Conservation (phyloP, 331 rosid species). For the Quercus lobata region DNA sequence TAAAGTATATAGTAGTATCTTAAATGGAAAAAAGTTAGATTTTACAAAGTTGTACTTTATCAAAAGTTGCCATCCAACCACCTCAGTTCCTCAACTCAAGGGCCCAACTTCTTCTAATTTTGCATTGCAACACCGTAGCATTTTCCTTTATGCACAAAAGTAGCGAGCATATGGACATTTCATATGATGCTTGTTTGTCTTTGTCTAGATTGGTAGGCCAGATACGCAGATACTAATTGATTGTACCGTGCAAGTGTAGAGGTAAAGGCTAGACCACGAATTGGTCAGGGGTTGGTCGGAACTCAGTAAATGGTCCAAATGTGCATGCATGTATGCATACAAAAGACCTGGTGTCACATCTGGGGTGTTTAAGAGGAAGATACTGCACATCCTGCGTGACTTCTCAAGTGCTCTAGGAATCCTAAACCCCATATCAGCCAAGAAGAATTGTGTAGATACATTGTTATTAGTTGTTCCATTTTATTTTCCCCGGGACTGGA, state of each 20-base stretch:
- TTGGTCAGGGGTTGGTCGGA: not conserved
- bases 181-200: too few relatives aligned
- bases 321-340: not conserved
- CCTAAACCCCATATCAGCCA: not conserved
- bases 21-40: too few relatives aligned
- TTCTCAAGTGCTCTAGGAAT: too few relatives aligned
- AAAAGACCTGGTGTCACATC: not conserved
- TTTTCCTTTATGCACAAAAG: too few relatives aligned
- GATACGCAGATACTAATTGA: not conserved
- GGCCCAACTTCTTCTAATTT: not conserved
- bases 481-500: too few relatives aligned
- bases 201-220: too few relatives aligned
- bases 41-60: not conserved
- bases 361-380: too few relatives aligned
- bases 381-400: too few relatives aligned
- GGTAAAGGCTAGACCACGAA: not conserved
- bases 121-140: not conserved
- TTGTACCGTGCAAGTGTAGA: not conserved
- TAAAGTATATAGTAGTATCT: too few relatives aligned
- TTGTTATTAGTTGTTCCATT: too few relatives aligned
- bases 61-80: not conserved
- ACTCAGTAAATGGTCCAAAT: not conserved
- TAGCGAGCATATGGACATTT: too few relatives aligned
- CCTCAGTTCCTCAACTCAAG: not conserved
- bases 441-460: not conserved